phyloP scores from a whole-genome alignment of 2,329 filamentous ascomycete species.

The Alternaria solani region DNA sequence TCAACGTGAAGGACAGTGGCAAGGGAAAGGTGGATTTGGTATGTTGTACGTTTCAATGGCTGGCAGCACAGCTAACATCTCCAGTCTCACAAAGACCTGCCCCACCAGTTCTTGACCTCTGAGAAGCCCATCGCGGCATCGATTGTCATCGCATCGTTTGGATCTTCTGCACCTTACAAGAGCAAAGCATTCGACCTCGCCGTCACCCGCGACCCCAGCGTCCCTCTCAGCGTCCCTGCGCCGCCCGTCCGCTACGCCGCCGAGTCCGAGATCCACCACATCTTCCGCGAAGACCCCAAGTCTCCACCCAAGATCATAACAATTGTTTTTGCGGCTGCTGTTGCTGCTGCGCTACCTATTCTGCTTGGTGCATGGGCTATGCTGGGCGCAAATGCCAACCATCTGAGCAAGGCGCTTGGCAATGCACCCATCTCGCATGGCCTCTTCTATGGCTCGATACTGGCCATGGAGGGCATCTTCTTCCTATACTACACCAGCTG shows the following conservation, averaged over 20 bases:
- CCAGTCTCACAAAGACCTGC: conserved; percentile 88
- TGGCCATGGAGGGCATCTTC: conserved; percentile 90
- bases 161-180: conserved; percentile 72
- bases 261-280: conserved; percentile 86
- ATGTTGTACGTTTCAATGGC: conserved; percentile 47
- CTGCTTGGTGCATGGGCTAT: conserved; percentile 77
- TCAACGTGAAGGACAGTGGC: conserved; percentile 85
- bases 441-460: conserved; percentile 84
- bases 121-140: conserved; percentile 76
- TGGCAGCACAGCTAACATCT: conserved; percentile 35
- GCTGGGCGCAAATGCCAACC: conserved; percentile 83
- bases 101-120: conserved; percentile 77
- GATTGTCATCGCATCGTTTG: conserved; percentile 86
- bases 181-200: conserved; percentile 76
- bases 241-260: conserved; percentile 83
- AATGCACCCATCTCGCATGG: conserved; percentile 81
- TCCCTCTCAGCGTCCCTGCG: conserved; percentile 67
- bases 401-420: conserved; percentile 77
- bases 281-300: conserved; percentile 80
- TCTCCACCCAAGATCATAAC: conserved; percentile 84
- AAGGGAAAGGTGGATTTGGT: conserved; percentile 88
- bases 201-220: conserved; percentile 69
- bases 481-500: conserved; percentile 92
- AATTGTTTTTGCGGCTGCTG: conserved; percentile 75
- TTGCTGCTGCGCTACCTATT: conserved; percentile 76